phyloP scores from a whole-genome alignment of 352 stramenopile genomes.

The Phytophthora quininea region DNA sequence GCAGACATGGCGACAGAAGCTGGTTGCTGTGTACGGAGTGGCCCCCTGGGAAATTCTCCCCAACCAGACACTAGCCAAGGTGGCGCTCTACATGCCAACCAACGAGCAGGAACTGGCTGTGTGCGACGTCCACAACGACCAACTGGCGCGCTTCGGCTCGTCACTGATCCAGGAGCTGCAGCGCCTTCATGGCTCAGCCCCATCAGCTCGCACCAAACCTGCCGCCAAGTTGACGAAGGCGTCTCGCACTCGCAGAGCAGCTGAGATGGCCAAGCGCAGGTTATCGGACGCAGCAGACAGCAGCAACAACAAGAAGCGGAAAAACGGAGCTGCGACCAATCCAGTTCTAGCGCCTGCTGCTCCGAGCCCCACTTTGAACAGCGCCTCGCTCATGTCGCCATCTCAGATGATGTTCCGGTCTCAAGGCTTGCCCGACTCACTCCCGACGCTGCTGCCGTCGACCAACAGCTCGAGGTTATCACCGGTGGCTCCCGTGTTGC shows the following conservation, averaged over 20 bases:
- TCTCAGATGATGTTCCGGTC: conserved; percentile 48
- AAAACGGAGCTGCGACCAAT: conserved; percentile 23
- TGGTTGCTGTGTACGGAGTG: conserved; percentile 75
- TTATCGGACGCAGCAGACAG: conserved; percentile 20
- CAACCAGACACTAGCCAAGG: conserved; percentile 74
- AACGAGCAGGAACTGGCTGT: conserved; percentile 60
- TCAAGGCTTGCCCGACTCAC: conserved; percentile 33
- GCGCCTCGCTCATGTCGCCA: conserved; percentile 36
- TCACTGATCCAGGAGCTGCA: conserved; percentile 68
- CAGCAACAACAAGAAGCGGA: conserved; percentile 37
- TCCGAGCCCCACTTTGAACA: conserved; percentile 21
- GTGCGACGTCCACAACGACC: conserved; percentile 55
- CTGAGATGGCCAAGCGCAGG: conserved; percentile 27
- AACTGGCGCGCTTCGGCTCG: conserved; percentile 62
- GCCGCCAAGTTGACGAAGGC: conserved; percentile 15
- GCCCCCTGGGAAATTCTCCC: conserved; percentile 76
- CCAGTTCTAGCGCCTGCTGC: conserved; percentile 29
- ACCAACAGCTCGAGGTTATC: conserved; percentile 32
- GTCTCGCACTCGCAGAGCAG: conserved; percentile 14
- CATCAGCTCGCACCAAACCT: conserved; percentile 8
- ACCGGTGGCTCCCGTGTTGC: conserved; percentile 12
- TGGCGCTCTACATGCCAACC: conserved; percentile 63
- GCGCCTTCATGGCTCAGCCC: conserved; percentile 13
- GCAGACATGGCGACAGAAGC: conserved; percentile 80
- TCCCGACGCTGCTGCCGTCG: conserved; percentile 63